Conservation (phyloP, 2,329 filamentous ascomycete genomes). For the Cladophialophora carrionii region DNA sequence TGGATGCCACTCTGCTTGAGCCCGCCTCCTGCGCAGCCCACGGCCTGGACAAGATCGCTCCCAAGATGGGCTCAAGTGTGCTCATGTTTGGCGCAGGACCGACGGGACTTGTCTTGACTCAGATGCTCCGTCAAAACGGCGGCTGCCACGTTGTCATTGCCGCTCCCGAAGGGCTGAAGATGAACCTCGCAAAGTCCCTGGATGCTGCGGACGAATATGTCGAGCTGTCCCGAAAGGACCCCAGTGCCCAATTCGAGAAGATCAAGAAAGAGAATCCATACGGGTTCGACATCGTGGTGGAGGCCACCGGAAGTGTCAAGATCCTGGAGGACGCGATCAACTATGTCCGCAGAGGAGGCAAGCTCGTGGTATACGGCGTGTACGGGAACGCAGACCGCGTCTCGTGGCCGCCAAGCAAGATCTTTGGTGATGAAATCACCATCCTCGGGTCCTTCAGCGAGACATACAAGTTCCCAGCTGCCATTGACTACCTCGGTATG, state of each 20-base stretch:
- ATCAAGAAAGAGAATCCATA: slow-evolving; percentile 69
- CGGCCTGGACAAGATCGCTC: slow-evolving; percentile 55
- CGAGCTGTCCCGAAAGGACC: slow-evolving; percentile 53
- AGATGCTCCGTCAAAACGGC: slow-evolving; percentile 67
- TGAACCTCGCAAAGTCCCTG: slow-evolving; percentile 64
- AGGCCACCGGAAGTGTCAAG: slow-evolving; percentile 70
- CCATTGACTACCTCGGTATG: slow-evolving; percentile 55
- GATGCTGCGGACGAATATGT: slow-evolving; percentile 55
- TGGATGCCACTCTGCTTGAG: slow-evolving; percentile 72
- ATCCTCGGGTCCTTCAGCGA: slow-evolving; percentile 75
- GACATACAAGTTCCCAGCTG: slow-evolving; percentile 70
- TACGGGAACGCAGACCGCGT: slow-evolving; percentile 67
- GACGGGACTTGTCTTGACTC: slow-evolving; percentile 67
- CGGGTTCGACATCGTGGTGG: slow-evolving; percentile 73
- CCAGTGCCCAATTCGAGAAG: slow-evolving; percentile 63
- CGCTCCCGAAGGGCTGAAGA: slow-evolving; percentile 70
- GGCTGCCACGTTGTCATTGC: slow-evolving; percentile 71
- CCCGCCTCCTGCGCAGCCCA: slow-evolving; percentile 73
- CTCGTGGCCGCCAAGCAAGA: slow-evolving; percentile 71
- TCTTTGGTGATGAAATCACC: slow-evolving; percentile 69
- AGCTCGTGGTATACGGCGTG: slow-evolving; percentile 72
- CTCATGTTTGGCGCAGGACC: slow-evolving; percentile 69
- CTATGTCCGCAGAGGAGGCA: slow-evolving; percentile 71
- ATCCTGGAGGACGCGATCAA: slow-evolving; percentile 72
- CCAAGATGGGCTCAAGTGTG: slow-evolving; percentile 65